These are phyloP conservation scores for Solanum piurae DNA, from an alignment of 257 asterid genomes.

Conservation along the genomic window DNA sequence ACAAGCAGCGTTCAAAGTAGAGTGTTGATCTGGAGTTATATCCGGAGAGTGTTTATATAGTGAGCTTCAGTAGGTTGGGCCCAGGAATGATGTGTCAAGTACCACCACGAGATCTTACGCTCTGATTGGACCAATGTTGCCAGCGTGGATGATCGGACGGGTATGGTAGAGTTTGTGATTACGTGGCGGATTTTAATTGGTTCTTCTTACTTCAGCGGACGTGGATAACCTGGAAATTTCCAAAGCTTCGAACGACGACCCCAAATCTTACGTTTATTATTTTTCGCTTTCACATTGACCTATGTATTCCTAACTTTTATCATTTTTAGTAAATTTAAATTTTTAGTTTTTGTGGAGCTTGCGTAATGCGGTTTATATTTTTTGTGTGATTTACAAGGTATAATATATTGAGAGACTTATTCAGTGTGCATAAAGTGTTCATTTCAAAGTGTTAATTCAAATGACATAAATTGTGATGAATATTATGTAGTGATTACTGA, in stretches of 20 bases:
- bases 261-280: neutral
- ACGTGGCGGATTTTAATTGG: conserved; percentile 50
- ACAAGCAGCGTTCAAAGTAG: neutral
- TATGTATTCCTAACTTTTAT: neutral
- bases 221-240: conserved; percentile 56
- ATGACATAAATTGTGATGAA: fast-evolving
- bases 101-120: conserved; percentile 23
- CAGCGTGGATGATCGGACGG: conserved; percentile 48
- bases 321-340: neutral
- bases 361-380: too few species aligned
- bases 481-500: too few species aligned
- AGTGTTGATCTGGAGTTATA: neutral
- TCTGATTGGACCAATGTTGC: conserved; percentile 34
- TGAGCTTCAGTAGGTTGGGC: neutral
- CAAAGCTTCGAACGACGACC: neutral
- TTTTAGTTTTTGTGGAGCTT: too few species aligned
- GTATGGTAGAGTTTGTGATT: neutral
- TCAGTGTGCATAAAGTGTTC: too few species aligned
- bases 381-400: too few species aligned
- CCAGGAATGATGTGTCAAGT: neutral
- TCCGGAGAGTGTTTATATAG: neutral
- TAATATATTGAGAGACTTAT: too few species aligned
- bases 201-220: conserved; percentile 10
- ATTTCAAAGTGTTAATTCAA: too few species aligned
- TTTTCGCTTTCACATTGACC: neutral